Base-by-base conservation (phyloP, 495 filamentous ascomycete genomes). In the Elaphomyces granulatus region DNA sequence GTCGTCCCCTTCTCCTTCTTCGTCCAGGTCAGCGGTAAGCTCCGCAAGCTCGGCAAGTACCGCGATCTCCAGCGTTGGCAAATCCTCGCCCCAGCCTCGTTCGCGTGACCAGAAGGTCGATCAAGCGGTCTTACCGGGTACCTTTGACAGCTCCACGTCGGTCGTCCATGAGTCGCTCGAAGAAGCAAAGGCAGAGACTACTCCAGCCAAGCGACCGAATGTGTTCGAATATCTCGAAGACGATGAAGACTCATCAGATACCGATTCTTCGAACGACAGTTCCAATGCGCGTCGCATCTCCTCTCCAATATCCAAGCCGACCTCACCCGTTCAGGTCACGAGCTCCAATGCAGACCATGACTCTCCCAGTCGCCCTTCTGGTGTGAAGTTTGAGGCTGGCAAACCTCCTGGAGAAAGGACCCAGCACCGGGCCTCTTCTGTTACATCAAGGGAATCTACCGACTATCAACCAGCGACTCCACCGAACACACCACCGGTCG, bases 171-270 rank as follows among this genome's bases (percentile, higher is more conserved):
- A 28, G 12, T 6, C 23, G 23, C 6, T 28, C 23, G 23, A 6
- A 28, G 23, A 28, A 6, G 23, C 12, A 12, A 28, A 37, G 18
- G 8, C 8, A 37, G 16, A 38, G 30, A 19, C 3, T 26, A 30
- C 34, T 15, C 10, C 16, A 19, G 16, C 17, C 20, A 55, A 49
- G 16, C 39, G 46, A 12, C 59, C 58, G 3, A 57, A 65, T 45
- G 64, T 68, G 7, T 68, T 68, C 44, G 54, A 68, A 34, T 68
- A 58, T 20, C 52, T 68, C 0, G 57, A 66, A 7, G 38, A 52
- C 12, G 47, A 52, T 21, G n/a, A n/a, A n/a, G 51, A 52, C 17
- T 50, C 52, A 3, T 46, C 51, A 1, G 23, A 34, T 31, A 30
- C 34, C 4, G n/a, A 20, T 20, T 45, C 52, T 14, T 45, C 48